Conservation (phyloP, 805 yeast genomes). For the Blastobotrys peoriensis region DNA sequence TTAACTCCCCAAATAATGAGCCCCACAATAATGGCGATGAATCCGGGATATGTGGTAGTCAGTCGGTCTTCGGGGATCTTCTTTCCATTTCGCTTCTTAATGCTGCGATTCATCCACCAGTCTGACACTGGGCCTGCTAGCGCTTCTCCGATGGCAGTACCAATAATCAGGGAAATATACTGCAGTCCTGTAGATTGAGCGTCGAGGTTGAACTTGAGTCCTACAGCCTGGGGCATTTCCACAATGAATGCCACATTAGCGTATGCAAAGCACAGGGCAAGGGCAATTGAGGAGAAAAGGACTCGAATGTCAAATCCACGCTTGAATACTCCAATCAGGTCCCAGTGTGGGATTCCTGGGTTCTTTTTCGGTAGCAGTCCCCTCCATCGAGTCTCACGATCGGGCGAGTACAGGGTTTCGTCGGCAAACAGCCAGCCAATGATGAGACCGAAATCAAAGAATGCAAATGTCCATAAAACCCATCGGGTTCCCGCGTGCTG, state of each 20-base stretch:
- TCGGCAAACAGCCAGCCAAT: constrained; percentile 9
- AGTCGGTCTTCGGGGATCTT: constrained; percentile 20
- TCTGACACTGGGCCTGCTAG: constrained; percentile 27
- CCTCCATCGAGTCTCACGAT: background rate
- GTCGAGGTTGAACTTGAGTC: constrained; percentile 20
- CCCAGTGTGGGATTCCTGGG: too few species aligned
- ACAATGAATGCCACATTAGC: constrained; percentile 26
- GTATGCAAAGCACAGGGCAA: constrained; percentile 22
- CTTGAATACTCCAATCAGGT: constrained; percentile 7
- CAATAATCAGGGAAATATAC: constrained; percentile 23
- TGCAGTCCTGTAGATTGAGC: constrained; percentile 28
- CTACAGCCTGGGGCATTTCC: constrained; percentile 25
- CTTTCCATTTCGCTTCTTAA: constrained; percentile 1
- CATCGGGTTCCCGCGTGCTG: constrained; percentile 12
- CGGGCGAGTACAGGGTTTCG: constrained; percentile 12
- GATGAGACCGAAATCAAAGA: constrained; percentile 11
- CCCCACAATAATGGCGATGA: constrained; percentile 21
- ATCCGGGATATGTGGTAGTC: constrained; percentile 25
- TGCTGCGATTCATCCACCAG: constrained; percentile 23
- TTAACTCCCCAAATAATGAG: constrained; percentile 23
- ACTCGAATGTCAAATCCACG: constrained; percentile 9
- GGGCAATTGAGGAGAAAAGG: constrained; percentile 19
- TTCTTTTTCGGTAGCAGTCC: too few species aligned
- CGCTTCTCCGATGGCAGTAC: constrained; percentile 24
- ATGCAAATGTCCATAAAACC: constrained; percentile 14